Evolutionary conservation across 1,284 basidiomycete genomes (phyloP).

Genomic region (Cerioporus squamosus): DNA sequence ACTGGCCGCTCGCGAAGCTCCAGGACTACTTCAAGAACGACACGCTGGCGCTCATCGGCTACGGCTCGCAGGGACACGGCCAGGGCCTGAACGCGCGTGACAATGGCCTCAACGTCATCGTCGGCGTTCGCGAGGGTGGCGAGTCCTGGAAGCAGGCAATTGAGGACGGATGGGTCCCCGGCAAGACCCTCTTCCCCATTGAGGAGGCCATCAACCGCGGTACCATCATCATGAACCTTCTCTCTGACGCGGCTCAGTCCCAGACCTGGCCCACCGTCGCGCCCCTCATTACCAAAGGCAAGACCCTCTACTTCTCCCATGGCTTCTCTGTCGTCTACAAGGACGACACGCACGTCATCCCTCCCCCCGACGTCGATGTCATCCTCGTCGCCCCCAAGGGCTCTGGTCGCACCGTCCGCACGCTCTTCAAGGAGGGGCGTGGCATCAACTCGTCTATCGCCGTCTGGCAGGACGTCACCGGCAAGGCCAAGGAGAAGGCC

Average conservation of each 20-base stretch:
- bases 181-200: constrained; percentile 98
- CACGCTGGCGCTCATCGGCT: constrained; percentile 98
- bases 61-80: constrained; percentile 99
- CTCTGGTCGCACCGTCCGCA: constrained; percentile 98
- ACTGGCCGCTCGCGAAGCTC: constrained; percentile 98
- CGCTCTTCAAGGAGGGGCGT: constrained; percentile 99
- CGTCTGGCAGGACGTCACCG: constrained; percentile 94
- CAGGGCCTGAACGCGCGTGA: constrained; percentile 99
- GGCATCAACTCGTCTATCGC: constrained; percentile 94
- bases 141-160: constrained; percentile 96
- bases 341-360: constrained; percentile 94
- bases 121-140: constrained; percentile 97
- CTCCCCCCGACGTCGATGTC: constrained; percentile 95
- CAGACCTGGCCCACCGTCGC: constrained; percentile 90
- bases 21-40: constrained; percentile 99
- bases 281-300: constrained; percentile 97
- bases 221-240: constrained; percentile 99
- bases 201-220: constrained; percentile 96
- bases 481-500: constrained; percentile 97
- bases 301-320: constrained; percentile 99
- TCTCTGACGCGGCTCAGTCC: constrained; percentile 98
- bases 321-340: constrained; percentile 99
- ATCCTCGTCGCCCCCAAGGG: constrained; percentile 99
- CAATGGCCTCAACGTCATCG: constrained; percentile 98
- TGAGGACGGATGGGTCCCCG: constrained; percentile 99